Evolutionary conservation across 768 basidiomycete species (phyloP).

Genomic region (Hortiboletus campestris): DNA sequence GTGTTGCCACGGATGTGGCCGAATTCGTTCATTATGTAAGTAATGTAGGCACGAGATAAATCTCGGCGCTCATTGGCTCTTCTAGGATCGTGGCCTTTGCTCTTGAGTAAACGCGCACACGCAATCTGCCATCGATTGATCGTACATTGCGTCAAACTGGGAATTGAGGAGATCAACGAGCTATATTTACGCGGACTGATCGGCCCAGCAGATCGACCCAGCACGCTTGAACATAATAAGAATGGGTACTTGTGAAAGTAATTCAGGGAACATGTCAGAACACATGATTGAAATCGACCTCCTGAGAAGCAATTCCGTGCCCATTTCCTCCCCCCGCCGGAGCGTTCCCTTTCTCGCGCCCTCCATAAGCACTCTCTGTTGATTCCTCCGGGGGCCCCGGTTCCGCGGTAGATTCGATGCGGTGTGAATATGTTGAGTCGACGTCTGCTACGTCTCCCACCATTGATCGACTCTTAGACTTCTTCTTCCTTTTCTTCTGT

Average conservation of each 20-base stretch:
- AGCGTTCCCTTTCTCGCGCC: slow-evolving; percentile 12
- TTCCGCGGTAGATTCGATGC: slow-evolving; percentile 41
- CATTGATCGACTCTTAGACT: slow-evolving; percentile 49
- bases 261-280: slow-evolving; percentile 39
- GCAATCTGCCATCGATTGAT: no score
- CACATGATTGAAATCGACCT: slow-evolving; percentile 63
- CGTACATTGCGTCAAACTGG: no score
- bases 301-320: slow-evolving; percentile 28
- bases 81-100: no score
- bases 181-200: slow-evolving; percentile 3
- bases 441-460: slow-evolving; percentile 33
- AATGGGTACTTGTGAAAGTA: slow-evolving; percentile 10
- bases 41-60: no score
- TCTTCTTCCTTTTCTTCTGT: slow-evolving; percentile 64
- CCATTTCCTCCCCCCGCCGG: slow-evolving; percentile 17
- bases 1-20: no score
- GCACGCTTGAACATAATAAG: background rate
- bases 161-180: background rate
- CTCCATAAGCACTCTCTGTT: slow-evolving; percentile 63
- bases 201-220: background rate
- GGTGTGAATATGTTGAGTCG: slow-evolving; percentile 33
- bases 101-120: no score
- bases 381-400: slow-evolving; percentile 63
- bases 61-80: no score
- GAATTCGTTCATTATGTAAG: no score